Percentiles rank a stretch among this genome's conserved stretches.
These are phyloP conservation scores for Maudiozyma serrabonitensis DNA, from an alignment of 805 yeast genomes.

Conservation along the genomic window DNA sequence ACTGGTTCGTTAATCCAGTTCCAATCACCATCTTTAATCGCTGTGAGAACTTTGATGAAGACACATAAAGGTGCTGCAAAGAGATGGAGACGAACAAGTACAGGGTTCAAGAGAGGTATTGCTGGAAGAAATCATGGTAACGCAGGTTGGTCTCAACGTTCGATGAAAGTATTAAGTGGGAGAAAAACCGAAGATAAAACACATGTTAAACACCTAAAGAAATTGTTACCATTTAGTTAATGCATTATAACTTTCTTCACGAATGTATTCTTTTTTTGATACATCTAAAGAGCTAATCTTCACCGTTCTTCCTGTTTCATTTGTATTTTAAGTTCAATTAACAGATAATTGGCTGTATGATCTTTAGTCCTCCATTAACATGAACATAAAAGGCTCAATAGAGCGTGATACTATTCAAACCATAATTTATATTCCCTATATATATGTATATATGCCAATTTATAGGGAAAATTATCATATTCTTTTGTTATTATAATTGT, in stretches of 20 bases:
- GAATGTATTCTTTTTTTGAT: neutral
- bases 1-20: constrained; percentile 2
- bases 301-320: too few species aligned
- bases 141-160: constrained; percentile 69
- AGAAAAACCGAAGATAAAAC: constrained; percentile 45
- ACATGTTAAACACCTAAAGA: constrained; percentile 51
- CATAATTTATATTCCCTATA: constrained; percentile 54
- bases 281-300: neutral
- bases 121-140: constrained; percentile 92
- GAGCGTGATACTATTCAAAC: constrained; percentile 75
- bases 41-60: constrained; percentile 41
- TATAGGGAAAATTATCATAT: constrained; percentile 21
- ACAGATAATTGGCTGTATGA: too few species aligned
- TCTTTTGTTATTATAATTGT: neutral
- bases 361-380: too few species aligned
- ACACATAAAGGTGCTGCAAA: constrained; percentile 83
- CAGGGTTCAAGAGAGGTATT: constrained; percentile 56
- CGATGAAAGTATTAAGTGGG: constrained; percentile 49
- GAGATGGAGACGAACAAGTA: constrained; percentile 71
- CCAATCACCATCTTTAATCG: constrained; percentile 10
- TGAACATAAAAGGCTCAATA: neutral
- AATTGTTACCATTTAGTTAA: constrained; percentile 39
- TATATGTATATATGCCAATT: too few species aligned
- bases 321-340: too few species aligned
- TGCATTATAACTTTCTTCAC: too few species aligned